These are phyloP conservation scores for Wickerhamomyces xylosicus DNA, from an alignment of 805 yeast genomes.

Conservation along the genomic window DNA sequence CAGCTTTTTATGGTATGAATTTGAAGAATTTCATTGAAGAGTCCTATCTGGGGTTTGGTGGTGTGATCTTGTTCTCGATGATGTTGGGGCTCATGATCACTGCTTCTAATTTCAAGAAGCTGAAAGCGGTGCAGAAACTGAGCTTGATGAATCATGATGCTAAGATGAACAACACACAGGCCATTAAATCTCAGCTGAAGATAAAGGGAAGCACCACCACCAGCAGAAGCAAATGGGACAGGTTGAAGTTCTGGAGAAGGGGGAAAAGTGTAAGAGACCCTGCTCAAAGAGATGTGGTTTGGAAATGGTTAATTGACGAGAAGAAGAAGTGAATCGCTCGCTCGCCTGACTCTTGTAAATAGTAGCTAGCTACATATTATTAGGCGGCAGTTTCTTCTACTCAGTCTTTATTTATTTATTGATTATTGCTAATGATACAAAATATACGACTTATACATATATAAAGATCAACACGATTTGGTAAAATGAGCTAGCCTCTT, in stretches of 20 bases:
- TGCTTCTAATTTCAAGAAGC: constrained; percentile 40
- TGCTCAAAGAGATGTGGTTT: constrained; percentile 32
- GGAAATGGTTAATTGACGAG: constrained; percentile 47
- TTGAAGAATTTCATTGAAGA: constrained; percentile 71
- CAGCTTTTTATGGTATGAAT: constrained; percentile 89
- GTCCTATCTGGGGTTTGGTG: constrained; percentile 49
- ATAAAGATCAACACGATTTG: background rate
- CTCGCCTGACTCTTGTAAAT: no score
- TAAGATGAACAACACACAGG: constrained; percentile 1
- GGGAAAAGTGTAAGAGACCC: constrained; percentile 11
- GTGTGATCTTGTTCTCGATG: constrained; percentile 41
- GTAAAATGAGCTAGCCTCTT: no score
- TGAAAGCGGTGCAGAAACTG: constrained; percentile 53
- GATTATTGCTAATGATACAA: background rate
- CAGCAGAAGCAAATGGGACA: constrained; percentile 9
- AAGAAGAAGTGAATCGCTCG: constrained; percentile 20
- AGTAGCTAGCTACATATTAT: no score
- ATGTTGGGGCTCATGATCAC: constrained; percentile 47
- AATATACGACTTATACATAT: background rate
- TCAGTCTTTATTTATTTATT: background rate
- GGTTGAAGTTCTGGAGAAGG: constrained; percentile 7
- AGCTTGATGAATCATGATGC: constrained; percentile 39
- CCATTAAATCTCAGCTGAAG: background rate
- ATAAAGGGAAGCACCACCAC: background rate
- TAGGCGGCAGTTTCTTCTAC: no score